These are phyloP conservation scores for Hortiboletus flavorubellus DNA, from an alignment of 768 basidiomycete species.

Conservation along the genomic window DNA sequence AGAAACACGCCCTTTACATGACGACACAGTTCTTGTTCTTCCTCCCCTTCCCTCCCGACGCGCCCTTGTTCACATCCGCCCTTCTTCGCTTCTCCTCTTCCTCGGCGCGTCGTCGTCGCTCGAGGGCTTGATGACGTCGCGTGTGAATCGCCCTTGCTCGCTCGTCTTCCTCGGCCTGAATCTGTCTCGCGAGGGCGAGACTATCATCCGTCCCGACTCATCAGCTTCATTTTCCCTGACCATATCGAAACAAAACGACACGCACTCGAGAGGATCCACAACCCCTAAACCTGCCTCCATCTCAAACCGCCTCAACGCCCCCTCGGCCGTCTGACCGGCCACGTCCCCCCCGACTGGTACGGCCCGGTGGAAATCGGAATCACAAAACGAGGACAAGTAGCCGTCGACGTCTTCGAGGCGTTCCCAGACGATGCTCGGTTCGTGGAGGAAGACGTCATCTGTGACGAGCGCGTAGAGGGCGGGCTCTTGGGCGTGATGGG, in stretches of 20 bases:
- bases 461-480: conserved; percentile 82
- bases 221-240: not conserved
- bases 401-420: conserved; percentile 87
- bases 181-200: conserved; percentile 63
- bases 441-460: conserved; percentile 75
- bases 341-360: conserved; percentile 79
- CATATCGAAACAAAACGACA: conserved; percentile 7
- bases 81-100: conserved; percentile 19
- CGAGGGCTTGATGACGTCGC: conserved; percentile 31
- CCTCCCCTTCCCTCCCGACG: conserved; percentile 34
- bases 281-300: conserved; percentile 37
- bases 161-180: conserved; percentile 81
- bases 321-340: conserved; percentile 68
- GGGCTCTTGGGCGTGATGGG: conserved; percentile 25
- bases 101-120: conserved; percentile 5
- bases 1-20: not conserved
- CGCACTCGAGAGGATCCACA: conserved; percentile 61
- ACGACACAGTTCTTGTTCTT: conserved; percentile 53
- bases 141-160: conserved; percentile 39
- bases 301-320: conserved; percentile 50
- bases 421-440: conserved; percentile 87
- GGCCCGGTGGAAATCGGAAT: conserved; percentile 60
- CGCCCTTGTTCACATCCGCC: conserved; percentile 11
- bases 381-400: conserved; percentile 71
- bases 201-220: not conserved